Evolutionary conservation across 2,329 filamentous ascomycete species (phyloP).

Genomic region (Ascochyta lentis): DNA sequence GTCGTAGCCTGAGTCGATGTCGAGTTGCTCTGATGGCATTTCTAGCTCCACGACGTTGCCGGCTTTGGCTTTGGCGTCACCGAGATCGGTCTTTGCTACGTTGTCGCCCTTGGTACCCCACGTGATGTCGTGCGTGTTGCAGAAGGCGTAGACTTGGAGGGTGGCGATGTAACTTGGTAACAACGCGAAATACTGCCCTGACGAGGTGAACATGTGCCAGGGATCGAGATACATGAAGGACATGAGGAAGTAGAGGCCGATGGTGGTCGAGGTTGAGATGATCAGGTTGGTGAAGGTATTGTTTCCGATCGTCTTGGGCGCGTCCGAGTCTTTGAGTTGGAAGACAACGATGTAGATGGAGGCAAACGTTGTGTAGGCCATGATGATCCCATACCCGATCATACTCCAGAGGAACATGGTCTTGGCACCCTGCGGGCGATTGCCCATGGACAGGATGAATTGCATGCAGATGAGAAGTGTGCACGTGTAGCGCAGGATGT

Average conservation of each 20-base stretch:
- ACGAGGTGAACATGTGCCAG: slow-evolving; percentile 98
- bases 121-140: slow-evolving; percentile 98
- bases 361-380: slow-evolving; percentile 93
- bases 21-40: slow-evolving; percentile 96
- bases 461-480: slow-evolving; percentile 90
- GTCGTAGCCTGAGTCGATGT: slow-evolving; percentile 97
- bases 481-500: slow-evolving; percentile 82
- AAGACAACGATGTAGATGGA: slow-evolving; percentile 85
- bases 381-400: slow-evolving; percentile 90
- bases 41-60: slow-evolving; percentile 86
- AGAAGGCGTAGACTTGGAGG: slow-evolving; percentile 97
- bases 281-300: slow-evolving; percentile 96
- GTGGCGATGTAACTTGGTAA: slow-evolving; percentile 96
- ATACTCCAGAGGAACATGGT: slow-evolving; percentile 88
- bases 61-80: slow-evolving; percentile 78
- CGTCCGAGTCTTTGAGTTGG: slow-evolving; percentile 68
- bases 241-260: slow-evolving; percentile 96
- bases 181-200: slow-evolving; percentile 89
- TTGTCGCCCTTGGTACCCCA: slow-evolving; percentile 99
- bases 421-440: slow-evolving; percentile 92
- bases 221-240: slow-evolving; percentile 96
- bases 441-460: slow-evolving; percentile 95
- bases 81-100: slow-evolving; percentile 88
- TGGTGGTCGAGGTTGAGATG: slow-evolving; percentile 83
- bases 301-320: slow-evolving; percentile 70